Evolutionary conservation across 768 basidiomycete species (phyloP).

Genomic region (Tricholoma saponaceum): DNA sequence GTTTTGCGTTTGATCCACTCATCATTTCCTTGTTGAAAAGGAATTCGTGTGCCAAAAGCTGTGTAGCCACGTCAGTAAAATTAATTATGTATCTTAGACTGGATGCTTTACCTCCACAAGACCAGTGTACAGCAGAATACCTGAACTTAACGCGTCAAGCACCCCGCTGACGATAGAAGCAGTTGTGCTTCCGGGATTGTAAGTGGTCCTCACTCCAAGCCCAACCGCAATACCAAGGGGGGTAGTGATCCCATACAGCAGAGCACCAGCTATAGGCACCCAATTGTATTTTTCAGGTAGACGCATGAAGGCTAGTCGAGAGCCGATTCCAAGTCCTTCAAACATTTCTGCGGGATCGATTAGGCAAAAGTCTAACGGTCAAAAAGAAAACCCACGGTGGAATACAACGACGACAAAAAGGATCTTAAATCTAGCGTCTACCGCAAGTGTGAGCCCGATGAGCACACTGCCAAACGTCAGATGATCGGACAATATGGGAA

Average conservation of each 20-base stretch:
- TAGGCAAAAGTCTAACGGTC: neutral
- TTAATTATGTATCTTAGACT: neutral
- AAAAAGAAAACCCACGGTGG: slow-evolving; percentile 63
- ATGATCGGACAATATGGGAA: neutral
- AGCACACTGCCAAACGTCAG: slow-evolving; percentile 48
- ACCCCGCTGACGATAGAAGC: slow-evolving; percentile 82
- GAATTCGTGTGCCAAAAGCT: slow-evolving; percentile 94
- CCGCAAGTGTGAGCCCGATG: slow-evolving; percentile 90
- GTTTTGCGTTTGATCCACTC: slow-evolving; percentile 54
- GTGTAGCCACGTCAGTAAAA: slow-evolving; percentile 12
- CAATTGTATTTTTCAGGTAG: slow-evolving; percentile 51
- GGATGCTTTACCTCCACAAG: slow-evolving; percentile 11
- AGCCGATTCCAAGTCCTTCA: slow-evolving; percentile 91
- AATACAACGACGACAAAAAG: slow-evolving; percentile 90
- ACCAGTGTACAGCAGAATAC: slow-evolving; percentile 86
- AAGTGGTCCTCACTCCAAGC: slow-evolving; percentile 67
- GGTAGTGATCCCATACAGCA: slow-evolving; percentile 73
- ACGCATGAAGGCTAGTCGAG: slow-evolving; percentile 76
- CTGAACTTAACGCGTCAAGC: slow-evolving; percentile 80
- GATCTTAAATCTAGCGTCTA: slow-evolving; percentile 72
- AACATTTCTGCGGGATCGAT: slow-evolving; percentile 63
- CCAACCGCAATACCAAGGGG: slow-evolving; percentile 88
- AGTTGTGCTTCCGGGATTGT: slow-evolving; percentile 75
- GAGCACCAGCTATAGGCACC: slow-evolving; percentile 56
- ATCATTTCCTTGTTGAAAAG: slow-evolving; percentile 86